A percentile compares a stretch with the other conserved stretches of the same genome.
Conservation (phyloP, 2,329 filamentous ascomycete genomes). For the Apiospora malaysiana region DNA sequence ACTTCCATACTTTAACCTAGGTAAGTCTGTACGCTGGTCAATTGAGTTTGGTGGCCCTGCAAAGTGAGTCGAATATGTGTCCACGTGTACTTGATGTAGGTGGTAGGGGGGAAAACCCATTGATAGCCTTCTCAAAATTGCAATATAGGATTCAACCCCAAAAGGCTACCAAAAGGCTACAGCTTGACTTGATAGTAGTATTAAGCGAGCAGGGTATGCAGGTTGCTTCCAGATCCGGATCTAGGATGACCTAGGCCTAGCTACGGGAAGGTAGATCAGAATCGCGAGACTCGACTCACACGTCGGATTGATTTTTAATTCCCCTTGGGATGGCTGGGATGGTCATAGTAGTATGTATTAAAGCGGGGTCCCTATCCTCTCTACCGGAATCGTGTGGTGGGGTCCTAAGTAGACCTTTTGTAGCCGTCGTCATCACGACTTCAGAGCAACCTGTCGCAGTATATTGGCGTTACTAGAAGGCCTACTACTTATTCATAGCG, state of each 20-base stretch:
- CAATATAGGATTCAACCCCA: too few species aligned
- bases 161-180: too few species aligned
- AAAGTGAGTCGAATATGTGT: too few species aligned
- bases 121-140: too few species aligned
- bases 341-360: background rate
- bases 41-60: too few species aligned
- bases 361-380: background rate
- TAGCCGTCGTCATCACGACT: background rate
- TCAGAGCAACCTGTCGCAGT: background rate
- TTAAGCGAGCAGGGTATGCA: background rate
- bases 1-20: too few species aligned
- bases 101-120: too few species aligned
- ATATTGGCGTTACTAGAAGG: background rate
- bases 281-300: background rate
- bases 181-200: too few species aligned
- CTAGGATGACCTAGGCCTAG: slow-evolving; percentile 6
- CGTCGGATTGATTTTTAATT: background rate
- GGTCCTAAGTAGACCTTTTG: background rate
- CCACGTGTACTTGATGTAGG: too few species aligned
- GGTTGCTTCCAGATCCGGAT: background rate
- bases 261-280: background rate
- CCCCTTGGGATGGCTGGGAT: background rate
- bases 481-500: background rate
- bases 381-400: background rate
- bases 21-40: too few species aligned